Conservation (phyloP, 495 filamentous ascomycete species). For the Lineolata rhizophorae region DNA sequence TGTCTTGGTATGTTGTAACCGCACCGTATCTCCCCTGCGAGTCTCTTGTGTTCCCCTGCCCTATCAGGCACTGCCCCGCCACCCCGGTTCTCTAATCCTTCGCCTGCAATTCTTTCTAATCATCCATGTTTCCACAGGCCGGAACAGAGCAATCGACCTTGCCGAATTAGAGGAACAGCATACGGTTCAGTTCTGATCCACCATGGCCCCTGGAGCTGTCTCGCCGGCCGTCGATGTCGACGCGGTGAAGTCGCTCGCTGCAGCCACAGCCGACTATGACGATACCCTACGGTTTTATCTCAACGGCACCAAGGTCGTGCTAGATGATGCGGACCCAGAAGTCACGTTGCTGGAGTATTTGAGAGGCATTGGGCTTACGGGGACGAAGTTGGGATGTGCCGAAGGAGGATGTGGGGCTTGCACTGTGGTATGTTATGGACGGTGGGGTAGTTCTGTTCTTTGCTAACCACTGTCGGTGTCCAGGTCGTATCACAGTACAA, state of each 20-base stretch:
- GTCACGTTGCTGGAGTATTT: constrained; percentile 87
- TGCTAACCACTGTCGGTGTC: neutral
- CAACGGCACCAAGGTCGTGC: constrained; percentile 74
- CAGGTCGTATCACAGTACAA: constrained; percentile 77
- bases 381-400: constrained; percentile 47
- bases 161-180: no score
- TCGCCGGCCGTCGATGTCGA: constrained; percentile 25
- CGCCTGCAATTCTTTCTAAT: no score
- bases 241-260: constrained; percentile 23
- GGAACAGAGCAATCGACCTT: no score
- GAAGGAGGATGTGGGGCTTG: constrained; percentile 96
- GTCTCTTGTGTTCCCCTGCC: no score
- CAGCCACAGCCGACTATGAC: constrained; percentile 38
- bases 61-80: no score
- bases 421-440: constrained; percentile 58
- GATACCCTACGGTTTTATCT: constrained; percentile 61
- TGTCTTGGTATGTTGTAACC: no score
- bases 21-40: no score
- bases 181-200: no score
- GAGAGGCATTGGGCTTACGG: constrained; percentile 67
- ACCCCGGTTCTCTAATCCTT: no score
- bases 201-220: constrained; percentile 44
- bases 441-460: constrained; percentile 4
- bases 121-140: no score
- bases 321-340: constrained; percentile 67